Percentiles rank a stretch among this genome's conserved stretches.
phyloP scores from a whole-genome alignment of 257 asterid genomes.

The Voacanga thouarsii region DNA sequence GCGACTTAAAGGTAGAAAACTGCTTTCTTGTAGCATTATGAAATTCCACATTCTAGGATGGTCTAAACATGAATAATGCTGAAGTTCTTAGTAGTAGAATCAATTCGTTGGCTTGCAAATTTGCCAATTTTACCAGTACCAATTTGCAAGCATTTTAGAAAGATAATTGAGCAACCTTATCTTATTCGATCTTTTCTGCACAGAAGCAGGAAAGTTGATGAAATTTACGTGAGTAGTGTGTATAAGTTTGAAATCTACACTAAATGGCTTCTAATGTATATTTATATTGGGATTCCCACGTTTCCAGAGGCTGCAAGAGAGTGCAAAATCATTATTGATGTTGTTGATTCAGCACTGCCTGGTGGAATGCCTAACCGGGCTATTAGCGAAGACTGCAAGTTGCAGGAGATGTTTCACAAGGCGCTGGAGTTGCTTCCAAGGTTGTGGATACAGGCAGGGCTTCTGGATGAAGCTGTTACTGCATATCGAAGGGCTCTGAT shows the following conservation, averaged over 20 bases:
- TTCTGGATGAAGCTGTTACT: slow-evolving; percentile 64
- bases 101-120: background rate
- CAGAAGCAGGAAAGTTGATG: background rate
- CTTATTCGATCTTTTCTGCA: background rate
- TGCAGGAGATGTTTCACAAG: slow-evolving; percentile 74
- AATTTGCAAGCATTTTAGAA: background rate
- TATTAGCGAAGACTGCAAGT: slow-evolving; percentile 52
- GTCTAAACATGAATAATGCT: background rate
- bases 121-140: background rate
- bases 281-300: slow-evolving; percentile 8
- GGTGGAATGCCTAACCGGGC: slow-evolving; percentile 42
- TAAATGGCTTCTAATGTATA: slow-evolving; percentile 10
- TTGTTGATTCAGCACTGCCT: slow-evolving; percentile 81
- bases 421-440: slow-evolving; percentile 77
- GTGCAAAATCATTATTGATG: slow-evolving; percentile 75
- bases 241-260: background rate
- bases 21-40: background rate
- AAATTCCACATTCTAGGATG: background rate
- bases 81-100: background rate
- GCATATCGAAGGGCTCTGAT: slow-evolving; percentile 64
- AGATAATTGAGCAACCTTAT: background rate
- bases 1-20: slow-evolving; percentile 58
- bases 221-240: background rate
- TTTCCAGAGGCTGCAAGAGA: slow-evolving; percentile 78
- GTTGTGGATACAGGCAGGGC: slow-evolving; percentile 67